Percentiles rank a stretch among this genome's conserved stretches.
Conservation (phyloP, 768 basidiomycete genomes). For the Pleurotus tuoliensis region DNA sequence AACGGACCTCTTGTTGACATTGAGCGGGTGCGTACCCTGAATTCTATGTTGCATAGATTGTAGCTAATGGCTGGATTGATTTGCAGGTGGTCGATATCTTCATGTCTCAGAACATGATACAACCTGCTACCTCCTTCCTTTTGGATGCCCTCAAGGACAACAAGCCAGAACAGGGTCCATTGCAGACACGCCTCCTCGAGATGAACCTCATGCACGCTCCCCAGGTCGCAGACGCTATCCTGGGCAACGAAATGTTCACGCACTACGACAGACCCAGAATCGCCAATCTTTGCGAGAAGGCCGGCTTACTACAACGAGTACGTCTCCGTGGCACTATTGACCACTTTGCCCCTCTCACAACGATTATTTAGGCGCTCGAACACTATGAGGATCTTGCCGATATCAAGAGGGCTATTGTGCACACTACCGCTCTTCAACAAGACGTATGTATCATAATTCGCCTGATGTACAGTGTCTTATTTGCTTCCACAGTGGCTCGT, state of each 20-base stretch:
- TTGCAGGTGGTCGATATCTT: conserved; percentile 92
- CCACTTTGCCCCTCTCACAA: conserved; percentile 5
- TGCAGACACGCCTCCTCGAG: conserved; percentile 95
- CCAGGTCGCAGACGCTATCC: conserved; percentile 97
- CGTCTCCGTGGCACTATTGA: conserved; percentile 17
- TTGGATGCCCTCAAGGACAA: conserved; percentile 98
- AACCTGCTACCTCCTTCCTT: conserved; percentile 97
- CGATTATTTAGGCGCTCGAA: conserved; percentile 77
- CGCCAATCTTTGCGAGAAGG: conserved; percentile 98
- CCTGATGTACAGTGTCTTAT: no score
- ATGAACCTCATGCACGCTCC: conserved; percentile 98
- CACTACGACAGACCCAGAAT: conserved; percentile 96
- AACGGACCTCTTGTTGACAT: conserved; percentile 88
- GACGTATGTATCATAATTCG: no score
- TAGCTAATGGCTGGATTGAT: neutral
- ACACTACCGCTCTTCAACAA: conserved; percentile 76
- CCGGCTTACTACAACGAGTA: conserved; percentile 90
- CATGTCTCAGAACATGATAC: conserved; percentile 99
- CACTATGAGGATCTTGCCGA: conserved; percentile 98
- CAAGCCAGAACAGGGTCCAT: conserved; percentile 91
- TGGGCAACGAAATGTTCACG: conserved; percentile 97
- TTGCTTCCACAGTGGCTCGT: conserved; percentile 92
- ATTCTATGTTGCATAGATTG: neutral
- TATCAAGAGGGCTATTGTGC: conserved; percentile 97
- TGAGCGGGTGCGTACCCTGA: conserved; percentile 60